Conservation (phyloP, 2,329 filamentous ascomycete genomes). For the Ophiostoma quercus region DNA sequence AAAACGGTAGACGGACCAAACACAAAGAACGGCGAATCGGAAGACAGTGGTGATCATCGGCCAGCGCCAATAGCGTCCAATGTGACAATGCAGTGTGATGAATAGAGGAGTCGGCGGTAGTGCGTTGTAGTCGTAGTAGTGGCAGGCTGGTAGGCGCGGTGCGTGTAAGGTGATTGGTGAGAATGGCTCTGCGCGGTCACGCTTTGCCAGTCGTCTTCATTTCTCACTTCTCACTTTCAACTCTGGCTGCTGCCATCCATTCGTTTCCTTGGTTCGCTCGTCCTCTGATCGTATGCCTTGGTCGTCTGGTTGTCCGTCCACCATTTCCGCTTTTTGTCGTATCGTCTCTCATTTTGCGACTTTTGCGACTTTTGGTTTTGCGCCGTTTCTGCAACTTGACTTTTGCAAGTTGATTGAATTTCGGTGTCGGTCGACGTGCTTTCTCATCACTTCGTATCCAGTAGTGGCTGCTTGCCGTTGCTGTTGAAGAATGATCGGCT, state of each 20-base stretch:
- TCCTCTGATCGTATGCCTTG: neutral
- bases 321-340: neutral
- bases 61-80: neutral
- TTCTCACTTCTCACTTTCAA: neutral
- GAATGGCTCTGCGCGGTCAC: neutral
- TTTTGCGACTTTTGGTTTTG: neutral
- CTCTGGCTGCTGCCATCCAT: neutral
- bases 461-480: neutral
- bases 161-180: constrained; percentile 16
- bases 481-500: neutral
- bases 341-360: neutral
- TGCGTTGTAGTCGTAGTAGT: no score
- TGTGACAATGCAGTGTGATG: constrained; percentile 14
- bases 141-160: neutral
- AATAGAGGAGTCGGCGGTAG: constrained; percentile 12
- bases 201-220: neutral
- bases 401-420: neutral
- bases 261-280: neutral
- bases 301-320: neutral
- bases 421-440: neutral
- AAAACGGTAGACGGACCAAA: neutral
- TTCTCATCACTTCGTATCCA: neutral
- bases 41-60: neutral
- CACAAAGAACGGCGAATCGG: neutral
- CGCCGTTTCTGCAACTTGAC: neutral